Base-by-base conservation (phyloP, 106 monocot genomes). In the Vanilla planifolia region DNA sequence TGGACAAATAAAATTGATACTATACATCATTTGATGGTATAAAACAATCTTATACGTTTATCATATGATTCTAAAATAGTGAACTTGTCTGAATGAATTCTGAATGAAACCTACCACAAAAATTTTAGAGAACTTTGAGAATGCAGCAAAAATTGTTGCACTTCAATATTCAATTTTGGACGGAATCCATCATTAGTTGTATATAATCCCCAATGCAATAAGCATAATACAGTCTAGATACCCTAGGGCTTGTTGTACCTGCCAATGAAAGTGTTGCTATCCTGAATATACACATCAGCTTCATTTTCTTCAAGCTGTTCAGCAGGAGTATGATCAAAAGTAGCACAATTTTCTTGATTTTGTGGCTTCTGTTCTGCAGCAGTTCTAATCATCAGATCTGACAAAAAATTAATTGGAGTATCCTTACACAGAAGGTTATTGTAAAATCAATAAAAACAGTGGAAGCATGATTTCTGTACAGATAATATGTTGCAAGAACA, bases 341-440 rank as follows among this genome's bases (percentile, higher is more conserved):
- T 71, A 56, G 28, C 60, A 44, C n/a, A 19, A 65, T 57, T 44
- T 42, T 65, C 60, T 63, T 53, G 51, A 41, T 33, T 53, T 69
- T 72, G 59, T 24, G 27, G 33, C 66, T 35, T 46, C 68, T 65
- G 60, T 72, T 82, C 86, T 86, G 86, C 66, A 77, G 37, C 60
- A 76, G 70, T 45, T 60, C 37, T 28, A 52, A 52, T 52, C 29
- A 10, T 52, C 52, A 52, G 52, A 52, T 52, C 1, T 29, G 29
- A 29, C 29, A 28, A 8, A 15, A 28, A 13, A 28, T 52, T 14
- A 52, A 52, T 24, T 48, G 29, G 29, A 52, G 29, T 26, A 11
- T 15, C 26, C 10, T 6, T 37, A 37, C 29, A 16, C 28, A 6
- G 10, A 15, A 29, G 11, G 27, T 14, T 11, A 15, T 52, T 22